Evolutionary conservation across 192 early-diverging fungal species (phyloP), one percentile per base, ranked within the genome.

Genomic region (Coemansia erecta): DNA sequence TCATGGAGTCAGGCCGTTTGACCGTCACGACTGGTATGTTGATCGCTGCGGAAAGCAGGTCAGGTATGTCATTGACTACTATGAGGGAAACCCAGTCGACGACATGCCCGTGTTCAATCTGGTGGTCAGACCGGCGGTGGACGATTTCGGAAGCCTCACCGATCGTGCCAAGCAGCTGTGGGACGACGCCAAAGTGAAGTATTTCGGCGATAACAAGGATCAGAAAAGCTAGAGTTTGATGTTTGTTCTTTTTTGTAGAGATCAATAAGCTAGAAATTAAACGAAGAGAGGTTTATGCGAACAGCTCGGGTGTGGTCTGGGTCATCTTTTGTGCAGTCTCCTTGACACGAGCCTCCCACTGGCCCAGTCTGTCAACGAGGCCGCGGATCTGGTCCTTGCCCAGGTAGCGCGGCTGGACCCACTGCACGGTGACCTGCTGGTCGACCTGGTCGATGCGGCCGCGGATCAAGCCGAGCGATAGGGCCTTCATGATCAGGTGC

Each of bases 1-100:
- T 60, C 87, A 92, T 44, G 87, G 90, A 19, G 91, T 92, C 12
- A 79, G 82, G 48, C 94, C 96, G 5, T 98, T 98, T 81, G 96
- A 98, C 73, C 86, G 96, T 49, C 96, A 98, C 66, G 96, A 98
- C 83, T 98, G 96, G 96, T 84, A 84, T 37, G 86, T 98, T 11
- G 89, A 93, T 61, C 83, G 93, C 11, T 97, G 94, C 66, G 94
- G 94, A 2, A 86, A 86, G 73, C 80, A 87, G 21, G 87, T 93
- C 47, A 85, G 93, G n/a, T 98, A 98, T 66, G 92, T 98, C 19
- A 95, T 98, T 65, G 96, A 98, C 72, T 98, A 95, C 74, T 98
- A 98, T 66, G 82, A 85, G 53, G 94, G 88, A 9, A 72, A 77
- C 17, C 83, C 85, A 28, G 85, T 90, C 39, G 77, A 86, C 22